Percentiles rank a stretch among this genome's conserved stretches.
phyloP scores from a whole-genome alignment of 176 grass and related monocot species.

The Thinopyrum elongatum region DNA sequence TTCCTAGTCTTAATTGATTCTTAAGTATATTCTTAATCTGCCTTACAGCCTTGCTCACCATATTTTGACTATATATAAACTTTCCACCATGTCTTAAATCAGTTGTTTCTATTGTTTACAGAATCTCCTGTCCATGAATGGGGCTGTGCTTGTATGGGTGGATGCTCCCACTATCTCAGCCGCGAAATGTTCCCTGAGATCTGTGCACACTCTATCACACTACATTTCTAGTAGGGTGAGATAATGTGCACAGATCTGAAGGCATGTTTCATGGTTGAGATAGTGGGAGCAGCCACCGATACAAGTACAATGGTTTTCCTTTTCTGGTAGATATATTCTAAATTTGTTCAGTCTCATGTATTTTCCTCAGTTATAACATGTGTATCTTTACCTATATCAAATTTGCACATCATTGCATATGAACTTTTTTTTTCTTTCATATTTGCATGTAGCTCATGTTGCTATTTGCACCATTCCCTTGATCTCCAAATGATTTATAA shows the following conservation, averaged over 20 bases:
- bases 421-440: too few species aligned
- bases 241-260: not conserved
- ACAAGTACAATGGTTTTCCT: not conserved
- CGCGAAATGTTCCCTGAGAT: not conserved
- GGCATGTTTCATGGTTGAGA: slow-evolving; percentile 2
- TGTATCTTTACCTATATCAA: not conserved
- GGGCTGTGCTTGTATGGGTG: not conserved
- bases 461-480: slow-evolving; percentile 24
- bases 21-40: too few species aligned
- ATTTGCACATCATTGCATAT: not conserved
- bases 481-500: not conserved
- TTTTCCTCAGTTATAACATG: not conserved
- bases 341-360: not conserved
- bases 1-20: not conserved
- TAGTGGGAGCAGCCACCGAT: not conserved
- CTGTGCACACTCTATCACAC: not conserved
- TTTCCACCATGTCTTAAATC: not conserved
- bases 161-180: not conserved
- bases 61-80: slow-evolving; percentile 5
- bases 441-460: not conserved
- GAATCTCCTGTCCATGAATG: not conserved
- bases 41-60: not conserved
- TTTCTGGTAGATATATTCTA: not conserved
- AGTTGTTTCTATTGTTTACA: not conserved
- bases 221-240: not conserved